Conservation (phyloP, 148 eudicot genomes). For the Heliosperma pusillum region DNA sequence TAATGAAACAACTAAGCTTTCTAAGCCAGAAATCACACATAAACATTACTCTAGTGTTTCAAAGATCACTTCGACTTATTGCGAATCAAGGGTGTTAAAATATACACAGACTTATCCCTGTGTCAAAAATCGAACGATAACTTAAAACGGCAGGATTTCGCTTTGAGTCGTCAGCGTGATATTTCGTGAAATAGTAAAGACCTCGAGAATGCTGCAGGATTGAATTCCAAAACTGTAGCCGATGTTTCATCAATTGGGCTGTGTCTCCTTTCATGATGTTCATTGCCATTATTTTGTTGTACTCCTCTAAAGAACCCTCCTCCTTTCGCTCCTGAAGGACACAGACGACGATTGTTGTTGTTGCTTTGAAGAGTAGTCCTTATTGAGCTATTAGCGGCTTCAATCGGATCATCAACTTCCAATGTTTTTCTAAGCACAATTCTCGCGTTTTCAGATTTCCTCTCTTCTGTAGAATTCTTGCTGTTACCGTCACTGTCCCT, state of each 20-base stretch:
- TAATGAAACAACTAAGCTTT: too few relatives aligned
- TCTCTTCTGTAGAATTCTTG: constrained; percentile 19
- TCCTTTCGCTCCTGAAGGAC: constrained; percentile 16
- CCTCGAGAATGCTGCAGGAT: constrained; percentile 81
- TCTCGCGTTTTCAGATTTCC: constrained; percentile 7
- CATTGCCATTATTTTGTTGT: constrained; percentile 26
- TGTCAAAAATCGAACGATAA: not conserved
- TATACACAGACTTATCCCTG: not conserved
- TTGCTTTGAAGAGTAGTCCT: constrained; percentile 47
- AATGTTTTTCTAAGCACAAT: constrained; percentile 40
- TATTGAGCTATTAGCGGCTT: constrained; percentile 48
- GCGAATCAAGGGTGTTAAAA: not conserved
- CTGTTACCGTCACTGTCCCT: constrained; percentile 38
- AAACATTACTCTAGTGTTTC: not conserved
- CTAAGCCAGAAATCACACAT: too few relatives aligned
- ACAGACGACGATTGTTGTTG: constrained; percentile 27
- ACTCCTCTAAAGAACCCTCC: constrained; percentile 36
- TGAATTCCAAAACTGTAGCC: constrained; percentile 48
- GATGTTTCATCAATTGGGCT: constrained; percentile 15
- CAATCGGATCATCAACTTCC: constrained; percentile 39
- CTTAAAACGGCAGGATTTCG: too few relatives aligned
- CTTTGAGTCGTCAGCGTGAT: constrained; percentile 16
- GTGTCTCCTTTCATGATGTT: constrained; percentile 2
- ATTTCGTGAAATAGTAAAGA: constrained; percentile 63
- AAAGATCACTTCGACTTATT: not conserved